Evolutionary conservation across 768 basidiomycete genomes (phyloP).

Genomic region (Flagelloscypha sp.): DNA sequence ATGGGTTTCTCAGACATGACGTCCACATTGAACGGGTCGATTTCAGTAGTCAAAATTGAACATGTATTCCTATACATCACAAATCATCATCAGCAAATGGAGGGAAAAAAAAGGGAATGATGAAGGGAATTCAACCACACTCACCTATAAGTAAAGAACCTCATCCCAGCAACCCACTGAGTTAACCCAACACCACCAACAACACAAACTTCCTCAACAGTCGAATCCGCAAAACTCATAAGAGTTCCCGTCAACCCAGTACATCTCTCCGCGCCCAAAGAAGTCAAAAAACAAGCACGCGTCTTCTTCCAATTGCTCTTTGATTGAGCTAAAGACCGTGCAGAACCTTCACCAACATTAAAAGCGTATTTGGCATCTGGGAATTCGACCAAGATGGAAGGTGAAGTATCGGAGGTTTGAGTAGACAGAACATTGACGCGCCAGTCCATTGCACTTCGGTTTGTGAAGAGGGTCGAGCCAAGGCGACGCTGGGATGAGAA

Average conservation of each 20-base stretch:
- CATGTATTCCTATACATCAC: slow-evolving; percentile 32
- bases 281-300: slow-evolving; percentile 65
- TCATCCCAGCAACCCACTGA: slow-evolving; percentile 65
- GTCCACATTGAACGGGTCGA: too few relatives aligned
- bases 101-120: not conserved
- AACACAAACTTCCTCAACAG: slow-evolving; percentile 47
- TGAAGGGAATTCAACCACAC: slow-evolving; percentile 9
- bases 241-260: slow-evolving; percentile 71
- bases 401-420: slow-evolving; percentile 70
- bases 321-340: slow-evolving; percentile 65
- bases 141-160: slow-evolving; percentile 61
- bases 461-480: too few relatives aligned
- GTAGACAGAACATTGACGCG: slow-evolving; percentile 50
- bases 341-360: slow-evolving; percentile 79
- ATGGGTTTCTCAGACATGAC: slow-evolving; percentile 36
- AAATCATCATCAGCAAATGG: slow-evolving; percentile 1
- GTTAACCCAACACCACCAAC: slow-evolving; percentile 67
- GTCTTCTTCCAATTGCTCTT: slow-evolving; percentile 58
- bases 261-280: slow-evolving; percentile 49
- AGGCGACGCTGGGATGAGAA: too few relatives aligned
- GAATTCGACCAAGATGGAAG: slow-evolving; percentile 67
- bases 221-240: slow-evolving; percentile 74
- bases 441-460: slow-evolving; percentile 47
- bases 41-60: too few relatives aligned
- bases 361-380: slow-evolving; percentile 72